Percentiles rank a stretch among this genome's conserved stretches.
These are phyloP conservation scores for Fusarium sambucinum DNA, from an alignment of 2,329 filamentous ascomycete genomes.

Conservation along the genomic window DNA sequence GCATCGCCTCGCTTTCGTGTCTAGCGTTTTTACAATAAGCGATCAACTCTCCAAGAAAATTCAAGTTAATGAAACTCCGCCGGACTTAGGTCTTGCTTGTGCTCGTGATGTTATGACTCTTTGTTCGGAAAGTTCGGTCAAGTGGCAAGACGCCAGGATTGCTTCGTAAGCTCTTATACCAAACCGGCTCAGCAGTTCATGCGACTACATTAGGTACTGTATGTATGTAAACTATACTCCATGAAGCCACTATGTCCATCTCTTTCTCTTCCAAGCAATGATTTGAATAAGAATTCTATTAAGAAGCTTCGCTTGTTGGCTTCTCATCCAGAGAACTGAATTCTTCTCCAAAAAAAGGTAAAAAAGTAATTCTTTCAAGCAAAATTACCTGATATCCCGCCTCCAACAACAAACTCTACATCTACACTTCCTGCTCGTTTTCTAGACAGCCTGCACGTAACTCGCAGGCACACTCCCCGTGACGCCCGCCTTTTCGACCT, in stretches of 20 bases:
- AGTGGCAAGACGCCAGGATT: conserved; percentile 27
- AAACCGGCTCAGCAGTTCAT: conserved; percentile 11
- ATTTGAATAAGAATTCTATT: conserved; percentile 11
- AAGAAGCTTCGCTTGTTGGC: conserved; percentile 16
- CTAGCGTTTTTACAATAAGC: background rate
- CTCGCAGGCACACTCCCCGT: conserved; percentile 93
- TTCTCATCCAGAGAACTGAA: background rate
- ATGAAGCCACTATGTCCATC: conserved; percentile 2
- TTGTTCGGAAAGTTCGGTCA: conserved; percentile 30
- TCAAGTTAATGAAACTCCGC: background rate
- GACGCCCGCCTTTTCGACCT: conserved; percentile 91
- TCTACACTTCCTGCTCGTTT: conserved; percentile 23
- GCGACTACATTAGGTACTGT: background rate
- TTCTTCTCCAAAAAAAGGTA: background rate
- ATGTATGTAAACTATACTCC: conserved; percentile 24
- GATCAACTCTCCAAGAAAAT: background rate
- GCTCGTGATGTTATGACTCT: conserved; percentile 18
- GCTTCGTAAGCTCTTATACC: conserved; percentile 33
- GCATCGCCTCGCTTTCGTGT: conserved; percentile 7
- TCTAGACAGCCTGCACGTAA: conserved; percentile 83
- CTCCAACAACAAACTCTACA: conserved; percentile 29
- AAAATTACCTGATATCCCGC: background rate
- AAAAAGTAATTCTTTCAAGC: background rate
- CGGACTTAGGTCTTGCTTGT: background rate
- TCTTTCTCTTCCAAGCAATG: conserved; percentile 12